A percentile compares a stretch with the other conserved stretches of the same genome.
phyloP scores from a whole-genome alignment of 192 early-diverging fungal genomes.

The Kappamyces sp. region DNA sequence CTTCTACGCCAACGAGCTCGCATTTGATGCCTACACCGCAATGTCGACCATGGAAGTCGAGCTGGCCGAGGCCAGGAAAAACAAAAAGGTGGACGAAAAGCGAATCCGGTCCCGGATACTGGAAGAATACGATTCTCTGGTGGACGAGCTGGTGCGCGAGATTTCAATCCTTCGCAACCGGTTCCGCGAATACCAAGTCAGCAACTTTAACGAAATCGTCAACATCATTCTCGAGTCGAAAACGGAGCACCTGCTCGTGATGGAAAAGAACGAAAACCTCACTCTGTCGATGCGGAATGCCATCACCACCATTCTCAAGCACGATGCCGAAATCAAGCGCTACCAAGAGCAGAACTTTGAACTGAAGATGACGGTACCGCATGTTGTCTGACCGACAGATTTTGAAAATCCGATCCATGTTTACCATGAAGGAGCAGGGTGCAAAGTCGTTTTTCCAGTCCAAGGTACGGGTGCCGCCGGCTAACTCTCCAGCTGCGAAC shows the following conservation, averaged over 20 bases:
- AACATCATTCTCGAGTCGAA: slow-evolving; percentile 47
- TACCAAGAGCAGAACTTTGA: slow-evolving; percentile 39
- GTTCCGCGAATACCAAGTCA: slow-evolving; percentile 46
- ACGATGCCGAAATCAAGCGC: slow-evolving; percentile 31
- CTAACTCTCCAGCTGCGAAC: slow-evolving; percentile 32
- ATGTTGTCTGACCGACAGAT: slow-evolving; percentile 20
- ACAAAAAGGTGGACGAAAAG: slow-evolving; percentile 39
- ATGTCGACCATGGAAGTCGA: slow-evolving; percentile 40
- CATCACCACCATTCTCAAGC: slow-evolving; percentile 27
- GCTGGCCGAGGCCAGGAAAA: slow-evolving; percentile 39
- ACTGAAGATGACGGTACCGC: slow-evolving; percentile 44
- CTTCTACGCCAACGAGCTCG: slow-evolving; percentile 23
- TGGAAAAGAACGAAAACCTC: slow-evolving; percentile 36
- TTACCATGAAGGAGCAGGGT: slow-evolving; percentile 46
- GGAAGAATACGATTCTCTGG: slow-evolving; percentile 51
- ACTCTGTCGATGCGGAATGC: slow-evolving; percentile 31
- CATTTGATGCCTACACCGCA: slow-evolving; percentile 31
- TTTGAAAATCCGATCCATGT: slow-evolving; percentile 47
- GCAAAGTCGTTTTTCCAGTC: slow-evolving; percentile 36
- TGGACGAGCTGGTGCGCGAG: slow-evolving; percentile 47
- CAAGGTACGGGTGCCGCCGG: slow-evolving; percentile 25
- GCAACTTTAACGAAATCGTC: slow-evolving; percentile 46
- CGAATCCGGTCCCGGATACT: slow-evolving; percentile 39
- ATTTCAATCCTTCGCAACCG: slow-evolving; percentile 43
- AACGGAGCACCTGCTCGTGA: slow-evolving; percentile 40